Percentiles rank a stretch among this genome's conserved stretches.
Conservation (phyloP, 2,329 filamentous ascomycete species). For the Venturia aucupariae region DNA sequence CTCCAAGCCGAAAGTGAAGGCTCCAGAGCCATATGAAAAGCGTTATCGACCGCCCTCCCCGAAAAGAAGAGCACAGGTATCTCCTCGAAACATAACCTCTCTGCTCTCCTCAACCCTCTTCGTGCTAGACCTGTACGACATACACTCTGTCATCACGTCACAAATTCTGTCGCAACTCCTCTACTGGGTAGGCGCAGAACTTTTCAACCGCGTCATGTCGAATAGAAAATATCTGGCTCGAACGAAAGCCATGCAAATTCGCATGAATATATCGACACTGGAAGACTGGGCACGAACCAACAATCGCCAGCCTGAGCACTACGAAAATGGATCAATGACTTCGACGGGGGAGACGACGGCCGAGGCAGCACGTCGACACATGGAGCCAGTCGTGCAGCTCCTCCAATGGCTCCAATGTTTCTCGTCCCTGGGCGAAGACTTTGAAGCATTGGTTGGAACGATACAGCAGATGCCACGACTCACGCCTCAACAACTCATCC, state of each 20-base stretch:
- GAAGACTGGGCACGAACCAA: slow-evolving; percentile 95
- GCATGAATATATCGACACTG: slow-evolving; percentile 92
- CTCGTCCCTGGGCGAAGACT: slow-evolving; percentile 82
- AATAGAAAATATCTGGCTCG: slow-evolving; percentile 88
- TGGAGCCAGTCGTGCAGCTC: slow-evolving; percentile 85
- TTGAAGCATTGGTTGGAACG: slow-evolving; percentile 80
- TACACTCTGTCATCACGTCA: slow-evolving; percentile 89
- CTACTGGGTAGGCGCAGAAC: slow-evolving; percentile 92
- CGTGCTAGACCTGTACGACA: slow-evolving; percentile 95
- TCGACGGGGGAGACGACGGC: slow-evolving; percentile 79
- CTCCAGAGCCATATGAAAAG: slow-evolving; percentile 76
- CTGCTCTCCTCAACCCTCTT: slow-evolving; percentile 92
- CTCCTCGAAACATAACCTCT: slow-evolving; percentile 90
- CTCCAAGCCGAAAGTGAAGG: slow-evolving; percentile 79
- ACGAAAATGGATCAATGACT: slow-evolving; percentile 80
- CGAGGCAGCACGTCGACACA: slow-evolving; percentile 72
- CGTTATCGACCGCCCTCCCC: slow-evolving; percentile 86
- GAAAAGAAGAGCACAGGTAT: slow-evolving; percentile 82
- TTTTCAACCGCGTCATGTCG: slow-evolving; percentile 97
- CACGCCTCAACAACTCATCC: slow-evolving; percentile 79
- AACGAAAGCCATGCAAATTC: slow-evolving; percentile 98
- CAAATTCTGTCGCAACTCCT: slow-evolving; percentile 88
- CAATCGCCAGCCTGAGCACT: slow-evolving; percentile 90
- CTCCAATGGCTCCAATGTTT: slow-evolving; percentile 98
- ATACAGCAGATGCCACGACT: slow-evolving; percentile 80